Evolutionary conservation across 352 stramenopile genomes (phyloP).

Genomic region (Phytophthora capsici): DNA sequence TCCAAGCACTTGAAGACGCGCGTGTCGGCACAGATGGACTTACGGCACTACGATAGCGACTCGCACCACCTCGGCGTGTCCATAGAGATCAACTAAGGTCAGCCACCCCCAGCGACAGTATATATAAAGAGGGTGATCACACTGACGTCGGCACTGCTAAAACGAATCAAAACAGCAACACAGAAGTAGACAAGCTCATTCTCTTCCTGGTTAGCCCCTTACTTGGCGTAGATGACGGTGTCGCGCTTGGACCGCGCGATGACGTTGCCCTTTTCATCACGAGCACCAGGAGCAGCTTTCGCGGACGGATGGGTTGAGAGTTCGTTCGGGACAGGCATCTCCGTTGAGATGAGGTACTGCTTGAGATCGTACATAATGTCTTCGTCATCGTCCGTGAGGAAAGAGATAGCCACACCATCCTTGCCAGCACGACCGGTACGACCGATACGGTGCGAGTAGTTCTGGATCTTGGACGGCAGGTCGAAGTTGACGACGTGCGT

Average conservation of each 20-base stretch:
- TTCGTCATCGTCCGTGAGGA: conserved; percentile 98
- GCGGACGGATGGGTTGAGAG: conserved; percentile 94
- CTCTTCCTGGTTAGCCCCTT: conserved; percentile 12
- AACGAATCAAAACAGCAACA: conserved; percentile 8
- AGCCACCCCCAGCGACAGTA: conserved; percentile 14
- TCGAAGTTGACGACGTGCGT: conserved; percentile 99
- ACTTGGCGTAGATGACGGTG: conserved; percentile 90
- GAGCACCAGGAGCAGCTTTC: conserved; percentile 81
- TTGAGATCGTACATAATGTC: conserved; percentile 98
- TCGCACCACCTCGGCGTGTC: conserved; percentile 84
- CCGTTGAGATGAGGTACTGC: conserved; percentile 96
- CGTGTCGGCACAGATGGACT: conserved; percentile 79
- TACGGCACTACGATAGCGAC: conserved; percentile 86
- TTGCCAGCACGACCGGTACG: conserved; percentile 98
- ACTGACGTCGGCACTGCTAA: conserved; percentile 8
- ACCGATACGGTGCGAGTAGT: conserved; percentile 99
- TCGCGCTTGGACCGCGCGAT: conserved; percentile 88
- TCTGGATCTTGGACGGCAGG: conserved; percentile 97
- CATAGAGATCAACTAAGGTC: conserved; percentile 75
- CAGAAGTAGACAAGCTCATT: conserved; percentile 5
- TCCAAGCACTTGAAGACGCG: conserved; percentile 78
- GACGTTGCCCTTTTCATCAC: conserved; percentile 88
- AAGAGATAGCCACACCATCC: conserved; percentile 96
- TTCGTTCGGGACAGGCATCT: conserved; percentile 93
- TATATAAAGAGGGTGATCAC: conserved; percentile 37